phyloP scores from a whole-genome alignment of 2,329 filamentous ascomycete species.

The Shiraia sp. region DNA sequence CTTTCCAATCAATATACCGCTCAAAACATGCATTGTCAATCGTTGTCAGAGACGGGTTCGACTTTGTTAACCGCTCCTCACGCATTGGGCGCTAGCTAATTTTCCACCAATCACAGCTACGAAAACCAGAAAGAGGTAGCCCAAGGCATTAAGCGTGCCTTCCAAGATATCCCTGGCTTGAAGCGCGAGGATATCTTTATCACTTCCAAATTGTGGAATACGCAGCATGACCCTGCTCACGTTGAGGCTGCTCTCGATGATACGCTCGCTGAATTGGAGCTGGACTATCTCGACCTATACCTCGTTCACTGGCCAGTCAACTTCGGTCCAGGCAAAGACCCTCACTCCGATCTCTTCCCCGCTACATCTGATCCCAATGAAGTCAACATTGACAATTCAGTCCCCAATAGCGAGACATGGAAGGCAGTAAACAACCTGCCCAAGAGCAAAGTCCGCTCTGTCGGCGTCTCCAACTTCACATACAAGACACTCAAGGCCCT shows the following conservation, averaged over 20 bases:
- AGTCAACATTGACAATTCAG: slow-evolving; percentile 40
- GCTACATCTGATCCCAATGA: slow-evolving; percentile 59
- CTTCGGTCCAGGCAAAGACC: slow-evolving; percentile 60
- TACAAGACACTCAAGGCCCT: slow-evolving; percentile 54
- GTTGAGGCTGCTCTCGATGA: slow-evolving; percentile 75
- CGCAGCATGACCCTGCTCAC: slow-evolving; percentile 72
- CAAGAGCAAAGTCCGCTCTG: slow-evolving; percentile 42
- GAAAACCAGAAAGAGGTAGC: slow-evolving; percentile 38
- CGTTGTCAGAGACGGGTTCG: background rate
- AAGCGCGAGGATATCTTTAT: slow-evolving; percentile 40
- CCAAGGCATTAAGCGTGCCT: slow-evolving; percentile 35
- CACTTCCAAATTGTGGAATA: slow-evolving; percentile 90
- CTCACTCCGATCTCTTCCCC: slow-evolving; percentile 35
- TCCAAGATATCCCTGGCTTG: slow-evolving; percentile 28
- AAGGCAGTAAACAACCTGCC: slow-evolving; percentile 45
- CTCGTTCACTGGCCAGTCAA: slow-evolving; percentile 87
- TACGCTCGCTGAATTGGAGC: slow-evolving; percentile 73
- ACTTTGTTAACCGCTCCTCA: no score
- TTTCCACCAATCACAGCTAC: slow-evolving; percentile 35
- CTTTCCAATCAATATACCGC: no score
- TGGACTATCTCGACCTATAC: slow-evolving; percentile 91
- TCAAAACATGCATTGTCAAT: no score
- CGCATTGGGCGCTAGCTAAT: slow-evolving; percentile 17
- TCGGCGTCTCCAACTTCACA: slow-evolving; percentile 39
- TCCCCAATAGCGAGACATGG: slow-evolving; percentile 37